phyloP scores from a whole-genome alignment of 305 asterid genomes.

The Fraxinus sp. region DNA sequence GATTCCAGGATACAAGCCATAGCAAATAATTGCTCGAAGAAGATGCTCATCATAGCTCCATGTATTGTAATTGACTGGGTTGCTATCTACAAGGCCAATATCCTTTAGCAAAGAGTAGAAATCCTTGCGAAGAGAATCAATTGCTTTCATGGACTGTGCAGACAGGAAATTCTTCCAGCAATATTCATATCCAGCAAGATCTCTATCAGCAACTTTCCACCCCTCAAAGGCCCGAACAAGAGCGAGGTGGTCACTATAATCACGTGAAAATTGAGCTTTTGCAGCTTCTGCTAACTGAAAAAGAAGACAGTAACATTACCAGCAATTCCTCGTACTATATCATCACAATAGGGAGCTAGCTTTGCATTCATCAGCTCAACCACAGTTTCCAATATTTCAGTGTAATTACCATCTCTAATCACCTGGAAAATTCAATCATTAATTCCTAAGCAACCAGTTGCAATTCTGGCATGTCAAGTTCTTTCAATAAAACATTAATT shows the following conservation, averaged over 20 bases:
- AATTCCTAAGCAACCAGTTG: neutral
- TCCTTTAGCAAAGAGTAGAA: conserved; percentile 78
- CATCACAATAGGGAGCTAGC: neutral
- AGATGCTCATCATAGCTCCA: conserved; percentile 91
- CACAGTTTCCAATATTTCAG: conserved; percentile 7
- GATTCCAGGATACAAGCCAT: conserved; percentile 90
- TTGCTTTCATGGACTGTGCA: conserved; percentile 80
- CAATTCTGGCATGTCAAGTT: neutral
- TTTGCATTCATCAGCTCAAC: conserved; percentile 6
- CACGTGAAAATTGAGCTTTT: conserved; percentile 83
- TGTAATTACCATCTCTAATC: neutral
- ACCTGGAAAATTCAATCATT: neutral
- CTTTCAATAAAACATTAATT: neutral
- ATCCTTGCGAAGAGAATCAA: conserved; percentile 85
- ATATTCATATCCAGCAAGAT: conserved; percentile 64
- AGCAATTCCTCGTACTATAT: conserved; percentile 14
- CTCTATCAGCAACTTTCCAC: conserved; percentile 82
- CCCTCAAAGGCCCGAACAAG: conserved; percentile 90
- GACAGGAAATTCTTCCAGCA: conserved; percentile 96
- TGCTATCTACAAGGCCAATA: conserved; percentile 87
- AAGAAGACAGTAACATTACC: conserved; percentile 14
- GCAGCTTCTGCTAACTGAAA: conserved; percentile 93
- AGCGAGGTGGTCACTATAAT: conserved; percentile 87
- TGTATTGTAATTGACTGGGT: conserved; percentile 55
- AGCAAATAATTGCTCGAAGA: conserved; percentile 77